Conservation (phyloP, 2,329 filamentous ascomycete genomes). For the Monilinia aucupariae region DNA sequence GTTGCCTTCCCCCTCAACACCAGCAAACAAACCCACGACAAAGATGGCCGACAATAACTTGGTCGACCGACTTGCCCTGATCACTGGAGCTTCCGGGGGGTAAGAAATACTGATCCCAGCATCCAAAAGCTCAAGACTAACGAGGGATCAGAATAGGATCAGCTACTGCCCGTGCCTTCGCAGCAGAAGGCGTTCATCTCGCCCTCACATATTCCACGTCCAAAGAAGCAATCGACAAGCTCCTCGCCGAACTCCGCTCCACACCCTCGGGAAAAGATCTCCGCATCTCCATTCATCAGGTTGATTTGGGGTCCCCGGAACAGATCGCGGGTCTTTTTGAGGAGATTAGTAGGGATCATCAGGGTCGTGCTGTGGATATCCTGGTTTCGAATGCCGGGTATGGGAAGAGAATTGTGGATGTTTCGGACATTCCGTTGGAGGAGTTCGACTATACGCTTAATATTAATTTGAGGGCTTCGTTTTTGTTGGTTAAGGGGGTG, state of each 20-base stretch:
- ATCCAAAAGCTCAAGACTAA: neutral
- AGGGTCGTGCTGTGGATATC: conserved; percentile 48
- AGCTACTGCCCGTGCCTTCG: conserved; percentile 53
- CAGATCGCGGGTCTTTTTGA: conserved; percentile 50
- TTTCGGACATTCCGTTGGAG: conserved; percentile 29
- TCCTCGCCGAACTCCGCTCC: conserved; percentile 35
- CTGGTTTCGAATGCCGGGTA: conserved; percentile 62
- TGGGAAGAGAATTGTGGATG: conserved; percentile 50
- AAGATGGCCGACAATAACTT: conserved; percentile 41
- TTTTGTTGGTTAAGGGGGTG: conserved; percentile 29
- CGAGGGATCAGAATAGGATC: conserved; percentile 50
- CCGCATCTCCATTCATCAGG: conserved; percentile 49
- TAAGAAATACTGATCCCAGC: conserved; percentile 32
- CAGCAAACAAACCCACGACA: neutral
- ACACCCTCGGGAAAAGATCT: conserved; percentile 37
- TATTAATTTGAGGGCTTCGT: conserved; percentile 29
- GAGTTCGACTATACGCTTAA: conserved; percentile 31
- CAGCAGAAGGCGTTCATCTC: conserved; percentile 46
- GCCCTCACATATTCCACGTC: conserved; percentile 54
- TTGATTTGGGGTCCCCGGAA: conserved; percentile 50
- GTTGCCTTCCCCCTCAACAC: neutral
- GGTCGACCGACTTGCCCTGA: conserved; percentile 48
- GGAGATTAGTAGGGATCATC: conserved; percentile 49
- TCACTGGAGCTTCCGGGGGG: conserved; percentile 59
- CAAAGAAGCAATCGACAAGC: conserved; percentile 40